Evolutionary conservation across 2,329 filamentous ascomycete species (phyloP).

Genomic region (Didymosphaeria variabile): DNA sequence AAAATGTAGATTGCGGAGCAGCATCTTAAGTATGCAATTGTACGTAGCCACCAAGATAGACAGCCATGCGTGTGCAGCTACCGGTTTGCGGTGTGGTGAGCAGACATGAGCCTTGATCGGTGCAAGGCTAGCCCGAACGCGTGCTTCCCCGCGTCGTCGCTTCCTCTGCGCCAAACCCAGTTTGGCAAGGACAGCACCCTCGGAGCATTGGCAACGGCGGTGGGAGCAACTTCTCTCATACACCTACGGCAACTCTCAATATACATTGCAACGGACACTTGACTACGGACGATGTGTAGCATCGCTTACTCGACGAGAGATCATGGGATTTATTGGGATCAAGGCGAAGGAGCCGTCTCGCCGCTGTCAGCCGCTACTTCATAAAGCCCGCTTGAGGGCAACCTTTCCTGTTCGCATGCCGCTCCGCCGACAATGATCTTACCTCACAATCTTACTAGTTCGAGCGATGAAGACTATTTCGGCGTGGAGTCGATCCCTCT

Average conservation of each 20-base stretch:
- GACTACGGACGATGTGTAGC: not conserved
- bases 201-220: conserved; percentile 28
- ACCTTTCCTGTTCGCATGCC: not conserved
- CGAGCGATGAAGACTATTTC: conserved; percentile 17
- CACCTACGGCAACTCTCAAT: not conserved
- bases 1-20: not conserved
- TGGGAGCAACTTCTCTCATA: conserved; percentile 15
- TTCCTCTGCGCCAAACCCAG: conserved; percentile 10
- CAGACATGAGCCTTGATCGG: not conserved
- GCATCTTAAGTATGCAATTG: conserved; percentile 10
- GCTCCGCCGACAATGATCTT: not conserved
- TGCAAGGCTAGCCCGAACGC: conserved; percentile 7
- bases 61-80: not conserved
- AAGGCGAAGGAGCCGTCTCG: not conserved
- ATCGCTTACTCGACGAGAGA: not conserved
- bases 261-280: not conserved
- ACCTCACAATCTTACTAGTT: conserved; percentile 12
- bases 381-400: not conserved
- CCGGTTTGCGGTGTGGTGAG: not conserved
- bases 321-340: too few species aligned
- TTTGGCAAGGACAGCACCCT: conserved; percentile 18
- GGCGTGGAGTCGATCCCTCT: conserved; percentile 17
- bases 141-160: conserved; percentile 12
- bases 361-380: not conserved
- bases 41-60: not conserved